Percentiles rank a stretch among this genome's conserved stretches.
Conservation (phyloP, 1,284 basidiomycete genomes). For the Schizophyllum amplum region DNA sequence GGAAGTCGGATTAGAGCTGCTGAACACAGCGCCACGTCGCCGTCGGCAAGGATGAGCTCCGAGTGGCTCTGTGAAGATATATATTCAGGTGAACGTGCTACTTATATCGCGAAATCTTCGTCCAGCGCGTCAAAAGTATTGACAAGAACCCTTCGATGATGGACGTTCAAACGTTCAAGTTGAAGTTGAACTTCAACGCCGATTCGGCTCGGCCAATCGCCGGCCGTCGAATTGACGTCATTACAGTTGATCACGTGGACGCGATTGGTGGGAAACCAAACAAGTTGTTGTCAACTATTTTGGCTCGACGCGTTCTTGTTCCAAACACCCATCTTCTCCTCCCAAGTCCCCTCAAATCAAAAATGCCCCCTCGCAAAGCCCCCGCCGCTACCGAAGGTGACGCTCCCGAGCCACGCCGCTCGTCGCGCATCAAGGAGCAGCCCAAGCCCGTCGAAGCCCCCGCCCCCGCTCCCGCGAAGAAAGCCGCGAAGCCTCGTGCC, state of each 20-base stretch:
- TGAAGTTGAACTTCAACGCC: conserved; percentile 8
- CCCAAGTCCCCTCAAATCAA: neutral
- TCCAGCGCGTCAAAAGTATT: too few species aligned
- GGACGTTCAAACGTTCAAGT: neutral
- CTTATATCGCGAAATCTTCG: too few species aligned
- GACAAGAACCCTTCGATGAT: too few species aligned
- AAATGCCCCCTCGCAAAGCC: conserved; percentile 53
- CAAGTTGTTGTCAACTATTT: neutral
- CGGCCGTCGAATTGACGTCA: neutral
- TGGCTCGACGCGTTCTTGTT: neutral
- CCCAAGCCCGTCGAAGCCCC: conserved; percentile 38
- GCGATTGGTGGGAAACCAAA: neutral
- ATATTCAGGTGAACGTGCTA: too few species aligned
- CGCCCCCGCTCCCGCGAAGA: conserved; percentile 35
- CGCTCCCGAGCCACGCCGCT: conserved; percentile 52
- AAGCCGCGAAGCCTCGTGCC: conserved; percentile 50
- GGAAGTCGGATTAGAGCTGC: neutral
- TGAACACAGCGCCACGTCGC: too few species aligned
- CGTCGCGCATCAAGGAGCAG: conserved; percentile 62
- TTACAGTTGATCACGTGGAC: neutral
- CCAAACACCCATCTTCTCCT: neutral
- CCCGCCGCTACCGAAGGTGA: conserved; percentile 31
- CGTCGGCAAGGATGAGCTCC: too few species aligned
- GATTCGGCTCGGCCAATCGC: neutral
- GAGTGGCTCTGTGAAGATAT: too few species aligned